Evolutionary conservation across 192 early-diverging fungal species (phyloP).

Genomic region (Gamsiella multidivaricata): DNA sequence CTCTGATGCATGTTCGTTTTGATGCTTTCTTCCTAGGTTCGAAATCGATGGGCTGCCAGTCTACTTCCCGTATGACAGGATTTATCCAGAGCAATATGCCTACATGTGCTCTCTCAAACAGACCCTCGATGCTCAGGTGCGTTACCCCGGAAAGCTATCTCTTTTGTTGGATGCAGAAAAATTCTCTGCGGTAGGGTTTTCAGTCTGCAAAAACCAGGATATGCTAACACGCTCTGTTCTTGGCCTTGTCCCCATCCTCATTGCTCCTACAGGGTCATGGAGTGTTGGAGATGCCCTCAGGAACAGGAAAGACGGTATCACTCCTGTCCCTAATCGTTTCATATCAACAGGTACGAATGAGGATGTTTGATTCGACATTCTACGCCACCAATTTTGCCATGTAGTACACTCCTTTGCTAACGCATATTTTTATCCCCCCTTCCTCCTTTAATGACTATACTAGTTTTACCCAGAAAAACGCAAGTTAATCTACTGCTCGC

Average conservation of each 20-base stretch:
- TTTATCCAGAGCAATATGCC: constrained; percentile 99
- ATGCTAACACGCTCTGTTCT: too few relatives aligned
- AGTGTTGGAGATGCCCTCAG: constrained; percentile 98
- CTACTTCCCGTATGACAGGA: constrained; percentile 98
- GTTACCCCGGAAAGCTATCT: neutral
- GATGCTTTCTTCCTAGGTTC: constrained; percentile 75
- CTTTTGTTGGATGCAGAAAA: too few relatives aligned
- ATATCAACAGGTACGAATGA: constrained; percentile 82
- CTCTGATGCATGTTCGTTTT: too few relatives aligned
- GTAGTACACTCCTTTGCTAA: too few relatives aligned
- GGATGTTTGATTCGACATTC: neutral
- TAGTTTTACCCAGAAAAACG: constrained; percentile 88
- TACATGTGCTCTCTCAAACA: constrained; percentile 98
- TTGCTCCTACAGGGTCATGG: constrained; percentile 80
- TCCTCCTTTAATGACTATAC: neutral
- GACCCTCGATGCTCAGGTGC: constrained; percentile 88
- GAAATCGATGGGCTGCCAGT: constrained; percentile 89
- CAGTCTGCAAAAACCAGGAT: too few relatives aligned
- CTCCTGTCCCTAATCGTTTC: constrained; percentile 95
- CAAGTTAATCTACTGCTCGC: constrained; percentile 99
- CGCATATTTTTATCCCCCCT: neutral
- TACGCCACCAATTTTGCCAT: constrained; percentile 38
- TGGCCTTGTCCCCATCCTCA: constrained; percentile 5
- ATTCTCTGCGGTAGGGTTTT: too few relatives aligned
- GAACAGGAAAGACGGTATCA: constrained; percentile 98